A percentile compares a stretch with the other conserved stretches of the same genome.
These are phyloP conservation scores for Calocera cornea DNA, from an alignment of 768 basidiomycete genomes.

Conservation along the genomic window DNA sequence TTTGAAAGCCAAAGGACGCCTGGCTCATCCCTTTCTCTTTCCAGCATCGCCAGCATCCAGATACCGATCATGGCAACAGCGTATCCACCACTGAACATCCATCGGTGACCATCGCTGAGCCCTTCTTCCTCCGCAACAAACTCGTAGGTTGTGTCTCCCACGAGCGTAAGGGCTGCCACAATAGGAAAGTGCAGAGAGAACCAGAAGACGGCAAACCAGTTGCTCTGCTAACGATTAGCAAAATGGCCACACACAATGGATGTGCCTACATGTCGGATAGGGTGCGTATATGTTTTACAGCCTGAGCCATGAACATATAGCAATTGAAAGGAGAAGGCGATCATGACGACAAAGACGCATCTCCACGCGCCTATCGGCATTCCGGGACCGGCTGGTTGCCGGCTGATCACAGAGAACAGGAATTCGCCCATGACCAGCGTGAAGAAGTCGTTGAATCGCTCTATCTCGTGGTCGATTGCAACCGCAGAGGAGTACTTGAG, in stretches of 20 bases:
- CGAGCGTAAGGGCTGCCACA: neutral
- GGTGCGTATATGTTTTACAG: conserved; percentile 1
- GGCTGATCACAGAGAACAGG: conserved; percentile 2
- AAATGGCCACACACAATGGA: no score
- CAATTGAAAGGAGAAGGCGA: conserved; percentile 6
- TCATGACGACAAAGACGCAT: conserved; percentile 4
- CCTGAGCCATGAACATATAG: conserved; percentile 5
- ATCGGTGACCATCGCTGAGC: neutral
- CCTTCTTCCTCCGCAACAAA: neutral
- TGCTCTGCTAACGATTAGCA: neutral
- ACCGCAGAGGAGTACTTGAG: conserved; percentile 6
- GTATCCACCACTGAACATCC: conserved; percentile 1
- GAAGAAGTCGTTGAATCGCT: conserved; percentile 8
- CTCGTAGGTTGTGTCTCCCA: neutral
- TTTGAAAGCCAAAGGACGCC: neutral
- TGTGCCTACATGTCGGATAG: conserved; percentile 3
- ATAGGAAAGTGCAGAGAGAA: neutral
- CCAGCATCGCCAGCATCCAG: neutral
- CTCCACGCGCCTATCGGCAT: neutral
- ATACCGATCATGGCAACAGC: neutral
- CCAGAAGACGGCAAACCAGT: neutral
- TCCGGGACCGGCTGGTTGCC: conserved; percentile 5
- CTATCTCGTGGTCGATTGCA: conserved; percentile 7
- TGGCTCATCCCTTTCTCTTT: neutral
- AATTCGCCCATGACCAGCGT: conserved; percentile 8